phyloP scores from a whole-genome alignment of 495 filamentous ascomycete species.

The Podospora bellae-mahoneyi region DNA sequence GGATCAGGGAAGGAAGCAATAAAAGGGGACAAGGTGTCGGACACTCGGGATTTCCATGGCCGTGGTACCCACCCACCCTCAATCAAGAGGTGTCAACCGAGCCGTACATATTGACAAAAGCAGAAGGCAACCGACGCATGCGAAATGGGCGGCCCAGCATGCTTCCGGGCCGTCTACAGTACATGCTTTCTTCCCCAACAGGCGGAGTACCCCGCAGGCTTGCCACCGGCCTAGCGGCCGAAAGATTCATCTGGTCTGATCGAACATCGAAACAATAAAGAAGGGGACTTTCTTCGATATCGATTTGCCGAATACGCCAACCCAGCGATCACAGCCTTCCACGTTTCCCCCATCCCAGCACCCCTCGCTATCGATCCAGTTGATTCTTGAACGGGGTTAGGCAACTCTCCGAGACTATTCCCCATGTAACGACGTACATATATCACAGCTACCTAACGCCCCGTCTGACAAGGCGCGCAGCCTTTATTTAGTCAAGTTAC shows the following conservation, averaged over 20 bases:
- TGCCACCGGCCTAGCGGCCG: neutral
- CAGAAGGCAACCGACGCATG: neutral
- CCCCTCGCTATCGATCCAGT: neutral
- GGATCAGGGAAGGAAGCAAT: neutral
- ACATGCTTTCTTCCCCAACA: neutral
- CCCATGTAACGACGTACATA: neutral
- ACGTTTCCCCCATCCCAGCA: too few species aligned
- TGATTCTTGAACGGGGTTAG: neutral
- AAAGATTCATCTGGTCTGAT: neutral
- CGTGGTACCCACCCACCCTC: neutral
- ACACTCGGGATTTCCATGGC: neutral
- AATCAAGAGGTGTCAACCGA: neutral
- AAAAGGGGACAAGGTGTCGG: neutral
- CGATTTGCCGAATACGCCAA: neutral
- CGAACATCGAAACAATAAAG: neutral
- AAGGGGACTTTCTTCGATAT: neutral
- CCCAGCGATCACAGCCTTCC: neutral
- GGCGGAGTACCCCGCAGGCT: neutral
- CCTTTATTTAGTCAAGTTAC: neutral
- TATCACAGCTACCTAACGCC: neutral
- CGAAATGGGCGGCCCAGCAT: neutral
- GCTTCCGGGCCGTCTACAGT: neutral
- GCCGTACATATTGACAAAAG: neutral
- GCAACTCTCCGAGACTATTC: neutral
- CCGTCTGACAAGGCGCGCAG: neutral